These are phyloP conservation scores for Lodderomyces parapsilosis DNA, from an alignment of 1,139 yeast species.

Conservation along the genomic window DNA sequence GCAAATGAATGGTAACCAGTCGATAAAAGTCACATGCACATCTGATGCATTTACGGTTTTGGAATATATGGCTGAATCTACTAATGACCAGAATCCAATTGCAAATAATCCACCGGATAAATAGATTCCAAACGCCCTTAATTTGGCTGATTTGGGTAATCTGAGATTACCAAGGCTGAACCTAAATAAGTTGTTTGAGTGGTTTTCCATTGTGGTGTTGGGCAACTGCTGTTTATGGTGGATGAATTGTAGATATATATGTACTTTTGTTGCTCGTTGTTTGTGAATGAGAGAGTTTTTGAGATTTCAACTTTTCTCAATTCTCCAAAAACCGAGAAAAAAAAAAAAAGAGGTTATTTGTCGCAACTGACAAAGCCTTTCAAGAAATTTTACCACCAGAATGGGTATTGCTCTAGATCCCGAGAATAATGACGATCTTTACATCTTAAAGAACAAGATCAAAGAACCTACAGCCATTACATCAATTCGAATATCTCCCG, in stretches of 20 bases:
- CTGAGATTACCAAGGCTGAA: slow-evolving; percentile 28
- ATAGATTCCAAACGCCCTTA: slow-evolving; percentile 75
- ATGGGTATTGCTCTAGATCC: slow-evolving; percentile 4
- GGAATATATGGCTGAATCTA: slow-evolving; percentile 87
- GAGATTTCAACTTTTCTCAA: too few relatives aligned
- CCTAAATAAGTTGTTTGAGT: slow-evolving; percentile 12
- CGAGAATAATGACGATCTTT: neutral
- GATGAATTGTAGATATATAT: neutral
- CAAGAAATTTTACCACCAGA: too few relatives aligned
- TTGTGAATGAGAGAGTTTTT: too few relatives aligned
- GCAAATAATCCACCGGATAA: slow-evolving; percentile 77
- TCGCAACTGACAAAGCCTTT: too few relatives aligned
- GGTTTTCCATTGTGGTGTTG: slow-evolving; percentile 11
- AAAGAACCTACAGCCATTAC: slow-evolving; percentile 7
- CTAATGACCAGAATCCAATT: slow-evolving; percentile 83
- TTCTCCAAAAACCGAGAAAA: too few relatives aligned
- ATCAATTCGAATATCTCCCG: slow-evolving; percentile 51
- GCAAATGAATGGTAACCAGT: slow-evolving; percentile 93
- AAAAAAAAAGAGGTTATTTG: too few relatives aligned
- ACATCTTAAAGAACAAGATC: neutral
- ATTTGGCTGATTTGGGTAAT: slow-evolving; percentile 66
- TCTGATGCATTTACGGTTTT: slow-evolving; percentile 81
- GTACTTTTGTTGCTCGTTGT: too few relatives aligned
- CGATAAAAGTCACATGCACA: slow-evolving; percentile 86
- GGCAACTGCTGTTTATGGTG: too few relatives aligned